Base-by-base conservation (phyloP, 75 land plant genomes). In the Azolla pinnata region DNA sequence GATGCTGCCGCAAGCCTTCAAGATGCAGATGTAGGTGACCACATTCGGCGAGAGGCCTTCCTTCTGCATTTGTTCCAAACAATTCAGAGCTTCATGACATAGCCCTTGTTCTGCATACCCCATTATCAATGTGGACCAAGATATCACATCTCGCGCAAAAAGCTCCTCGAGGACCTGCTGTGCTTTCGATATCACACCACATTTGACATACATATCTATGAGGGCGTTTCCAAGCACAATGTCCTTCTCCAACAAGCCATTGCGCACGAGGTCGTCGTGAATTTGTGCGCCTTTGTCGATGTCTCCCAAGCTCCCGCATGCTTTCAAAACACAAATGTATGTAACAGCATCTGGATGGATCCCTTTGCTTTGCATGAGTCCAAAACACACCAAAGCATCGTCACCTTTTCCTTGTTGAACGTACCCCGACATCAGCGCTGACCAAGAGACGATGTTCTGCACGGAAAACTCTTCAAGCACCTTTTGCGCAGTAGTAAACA, bases 51-150 rank as follows among this genome's bases (percentile, higher is more conserved):
- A 68, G 25, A 56, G 63, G 21, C 80, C 72, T n/a, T 54, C 53
- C 7, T 19, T 57, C 54, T 64, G 68, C 82, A 83, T 79, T 44
- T 40, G 38, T 32, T 62, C 4, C 49, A 76, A 76, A 2, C 72
- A 8, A 29, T 75, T 59, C 12, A 71, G 35, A 2, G 76, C 82
- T 20, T 76, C 76, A 33, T 40, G 59, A 5, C 63, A 61, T 46
- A 45, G 65, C 17, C 86, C 86, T 30, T 83, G 68, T 71, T 70
- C 72, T 25, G 78, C 76, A 63, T 76, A 74, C 10, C 69, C 74
- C 64, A 72, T 57, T 63, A 82, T 71, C 67, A 82, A 54, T 33
- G 75, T 66, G 44, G 75, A 79, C 85, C 85, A 82, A 31, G 73
- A 79, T 30, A 79, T 79, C 9, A 60, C 44, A 68, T 79, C 73